Evolutionary conservation across 257 asterid species (phyloP), one percentile per base, ranked within the genome.

Genomic region (Nicotiana attenuata): DNA sequence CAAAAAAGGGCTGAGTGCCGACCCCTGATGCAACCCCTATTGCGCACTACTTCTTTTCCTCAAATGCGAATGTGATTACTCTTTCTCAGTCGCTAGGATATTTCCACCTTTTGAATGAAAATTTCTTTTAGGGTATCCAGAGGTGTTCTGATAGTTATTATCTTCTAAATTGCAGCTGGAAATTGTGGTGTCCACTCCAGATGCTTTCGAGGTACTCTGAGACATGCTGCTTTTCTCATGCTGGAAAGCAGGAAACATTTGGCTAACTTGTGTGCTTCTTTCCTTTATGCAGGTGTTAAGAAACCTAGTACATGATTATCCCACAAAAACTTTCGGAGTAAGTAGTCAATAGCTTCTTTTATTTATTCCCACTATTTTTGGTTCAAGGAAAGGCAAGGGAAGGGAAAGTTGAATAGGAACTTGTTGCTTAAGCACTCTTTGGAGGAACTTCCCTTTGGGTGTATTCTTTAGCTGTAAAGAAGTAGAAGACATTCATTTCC

Each of bases 171-270:
- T 87, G 86, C 95, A 92, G 97, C 87, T 94, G 81, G 98, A 94
- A 84, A 89, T 94, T 82, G 91, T 91, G 78, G 85, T 89, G 89
- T 89, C 97, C 31, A 91, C 92, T 22, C 97, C 97, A 4, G 95
- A 93, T 85, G 95, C 88, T 67, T 87, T 91, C 81, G 95, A 92
- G 97, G 98, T 94, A 85, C 71, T 35, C 68, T 61, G 65, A 52
- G 10, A 29, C 52, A 73, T 78, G 13, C 81, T 75, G 15, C 47
- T 66, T 29, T 79, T 3, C 61, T 73, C 56, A 78, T 22, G 20
- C 81, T n/a, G 41, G 20, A 80, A 66, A n/a, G 20, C 64, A 24
- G 17, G 5, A 52, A 60, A 81, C 80, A 69, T 50, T 38, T 66
- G 61, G n/a, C 55, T 38, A 4, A 80, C 77, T 73, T 61, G 17